phyloP scores from a whole-genome alignment of 371 early-diverging fungal genomes.

The Conidiobolus incongruus region DNA sequence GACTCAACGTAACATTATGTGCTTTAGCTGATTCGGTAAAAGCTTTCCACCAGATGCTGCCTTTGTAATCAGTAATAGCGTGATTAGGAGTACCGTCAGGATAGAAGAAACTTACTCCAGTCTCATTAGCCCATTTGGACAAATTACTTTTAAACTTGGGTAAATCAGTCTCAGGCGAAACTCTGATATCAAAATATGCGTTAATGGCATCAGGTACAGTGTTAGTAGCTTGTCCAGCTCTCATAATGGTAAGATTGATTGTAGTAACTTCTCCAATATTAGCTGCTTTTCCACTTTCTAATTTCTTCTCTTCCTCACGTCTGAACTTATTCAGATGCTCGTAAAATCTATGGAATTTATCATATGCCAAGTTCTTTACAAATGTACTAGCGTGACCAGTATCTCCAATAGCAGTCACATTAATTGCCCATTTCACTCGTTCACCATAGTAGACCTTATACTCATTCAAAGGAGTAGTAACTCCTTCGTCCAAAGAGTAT shows the following conservation, averaged over 20 bases:
- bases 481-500: conserved; percentile 58
- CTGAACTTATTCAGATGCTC: conserved; percentile 4
- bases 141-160: conserved; percentile 20
- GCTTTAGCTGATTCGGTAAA: conserved; percentile 10
- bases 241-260: conserved; percentile 14
- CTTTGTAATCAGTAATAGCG: conserved; percentile 18
- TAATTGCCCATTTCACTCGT: conserved; percentile 19
- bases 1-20: conserved; percentile 15
- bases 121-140: conserved; percentile 5
- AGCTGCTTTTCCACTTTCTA: conserved; percentile 9
- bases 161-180: conserved; percentile 36
- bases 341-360: conserved; percentile 18
- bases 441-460: conserved; percentile 57
- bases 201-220: conserved; percentile 36
- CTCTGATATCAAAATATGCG: conserved; percentile 44
- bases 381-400: conserved; percentile 64
- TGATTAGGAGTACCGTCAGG: conserved; percentile 8
- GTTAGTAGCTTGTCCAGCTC: conserved; percentile 29
- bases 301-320: conserved; percentile 19
- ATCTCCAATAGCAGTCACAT: conserved; percentile 23
- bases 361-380: conserved; percentile 29
- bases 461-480: conserved; percentile 27
- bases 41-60: conserved; percentile 35
- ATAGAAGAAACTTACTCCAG: conserved; percentile 20
- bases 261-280: conserved; percentile 53